These are phyloP conservation scores for Plasmodium inui DNA, from an alignment of 169 alveolate species.

Conservation along the genomic window DNA sequence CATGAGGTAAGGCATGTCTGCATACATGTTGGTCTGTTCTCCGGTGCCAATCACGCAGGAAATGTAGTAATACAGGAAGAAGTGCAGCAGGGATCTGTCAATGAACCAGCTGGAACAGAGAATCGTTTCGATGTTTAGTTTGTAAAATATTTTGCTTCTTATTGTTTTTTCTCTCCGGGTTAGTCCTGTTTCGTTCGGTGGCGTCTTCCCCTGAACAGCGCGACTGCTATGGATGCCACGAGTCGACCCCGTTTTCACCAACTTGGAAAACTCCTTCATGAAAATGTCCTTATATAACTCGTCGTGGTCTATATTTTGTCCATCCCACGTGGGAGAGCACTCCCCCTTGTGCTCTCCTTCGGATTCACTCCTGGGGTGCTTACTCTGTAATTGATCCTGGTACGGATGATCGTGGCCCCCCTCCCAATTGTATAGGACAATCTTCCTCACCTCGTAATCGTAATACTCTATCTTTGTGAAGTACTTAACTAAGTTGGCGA, in stretches of 20 bases:
- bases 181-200: neutral
- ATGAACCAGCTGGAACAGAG: slow-evolving; percentile 65
- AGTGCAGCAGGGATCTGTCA: slow-evolving; percentile 59
- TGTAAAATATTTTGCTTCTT: slow-evolving; percentile 39
- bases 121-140: slow-evolving; percentile 71
- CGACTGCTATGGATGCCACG: neutral
- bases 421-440: neutral
- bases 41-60: slow-evolving; percentile 53
- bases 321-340: neutral
- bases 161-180: slow-evolving; percentile 20
- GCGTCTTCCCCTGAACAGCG: neutral
- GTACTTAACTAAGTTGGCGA: slow-evolving; percentile 38
- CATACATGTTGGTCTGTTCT: slow-evolving; percentile 18
- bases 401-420: neutral
- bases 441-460: slow-evolving; percentile 48
- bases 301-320: neutral
- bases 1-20: slow-evolving; percentile 56
- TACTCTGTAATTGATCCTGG: neutral
- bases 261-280: neutral
- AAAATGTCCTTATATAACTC: neutral
- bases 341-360: neutral
- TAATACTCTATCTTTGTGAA: slow-evolving; percentile 71
- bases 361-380: neutral
- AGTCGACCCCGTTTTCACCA: neutral
- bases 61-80: slow-evolving; percentile 45